These are phyloP conservation scores for Monosporascus sp. DNA, from an alignment of 2,329 filamentous ascomycete species.

Conservation along the genomic window DNA sequence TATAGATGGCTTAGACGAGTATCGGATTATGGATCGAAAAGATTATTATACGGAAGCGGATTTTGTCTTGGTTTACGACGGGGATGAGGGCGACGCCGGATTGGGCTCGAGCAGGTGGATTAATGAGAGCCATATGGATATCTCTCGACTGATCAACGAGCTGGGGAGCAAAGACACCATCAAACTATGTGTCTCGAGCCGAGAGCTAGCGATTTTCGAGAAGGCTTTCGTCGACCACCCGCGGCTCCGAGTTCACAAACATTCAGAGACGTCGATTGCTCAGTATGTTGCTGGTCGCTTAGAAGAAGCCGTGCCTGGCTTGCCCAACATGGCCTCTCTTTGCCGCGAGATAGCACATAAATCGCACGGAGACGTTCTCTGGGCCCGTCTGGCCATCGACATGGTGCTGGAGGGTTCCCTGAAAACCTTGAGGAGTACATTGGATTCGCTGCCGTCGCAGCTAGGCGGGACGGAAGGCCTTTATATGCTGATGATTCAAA, in stretches of 20 bases:
- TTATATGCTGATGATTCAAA: slow-evolving; percentile 29
- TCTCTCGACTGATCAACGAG: slow-evolving; percentile 21
- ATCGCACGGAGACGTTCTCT: slow-evolving; percentile 25
- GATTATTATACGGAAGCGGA: slow-evolving; percentile 25
- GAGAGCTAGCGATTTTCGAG: slow-evolving; percentile 24
- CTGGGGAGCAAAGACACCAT: slow-evolving; percentile 23
- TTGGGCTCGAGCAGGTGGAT: slow-evolving; percentile 27
- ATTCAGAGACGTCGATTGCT: slow-evolving; percentile 24
- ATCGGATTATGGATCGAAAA: slow-evolving; percentile 27
- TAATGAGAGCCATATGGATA: slow-evolving; percentile 23
- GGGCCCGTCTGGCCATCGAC: slow-evolving; percentile 25
- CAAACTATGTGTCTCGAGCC: slow-evolving; percentile 24
- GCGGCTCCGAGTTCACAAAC: slow-evolving; percentile 22
- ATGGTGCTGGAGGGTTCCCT: slow-evolving; percentile 27
- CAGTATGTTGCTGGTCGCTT: slow-evolving; percentile 24
- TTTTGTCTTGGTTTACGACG: slow-evolving; percentile 22
- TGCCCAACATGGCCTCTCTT: slow-evolving; percentile 23
- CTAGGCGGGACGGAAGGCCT: slow-evolving; percentile 26
- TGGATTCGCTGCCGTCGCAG: slow-evolving; percentile 24
- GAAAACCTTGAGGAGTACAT: slow-evolving; percentile 19
- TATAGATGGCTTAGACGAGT: slow-evolving; percentile 27
- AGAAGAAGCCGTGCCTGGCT: slow-evolving; percentile 23
- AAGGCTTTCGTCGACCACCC: slow-evolving; percentile 18
- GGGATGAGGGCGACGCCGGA: slow-evolving; percentile 22
- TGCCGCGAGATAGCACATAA: slow-evolving; percentile 23